Conservation (phyloP, 1,284 basidiomycete species). For the Gastroboletus turbinatus region DNA sequence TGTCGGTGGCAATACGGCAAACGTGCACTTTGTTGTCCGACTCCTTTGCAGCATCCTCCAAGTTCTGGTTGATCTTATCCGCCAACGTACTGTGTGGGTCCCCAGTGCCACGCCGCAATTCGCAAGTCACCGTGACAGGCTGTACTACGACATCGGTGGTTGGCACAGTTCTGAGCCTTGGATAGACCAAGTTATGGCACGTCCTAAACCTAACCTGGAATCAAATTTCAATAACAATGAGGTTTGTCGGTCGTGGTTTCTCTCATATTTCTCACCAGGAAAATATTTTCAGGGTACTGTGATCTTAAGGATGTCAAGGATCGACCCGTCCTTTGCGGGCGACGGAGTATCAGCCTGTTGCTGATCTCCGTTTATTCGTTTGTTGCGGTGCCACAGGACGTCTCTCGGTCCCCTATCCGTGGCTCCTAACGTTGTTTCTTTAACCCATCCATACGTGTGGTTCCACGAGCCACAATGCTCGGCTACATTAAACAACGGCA, state of each 20-base stretch:
- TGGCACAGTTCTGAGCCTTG: neutral
- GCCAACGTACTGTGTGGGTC: neutral
- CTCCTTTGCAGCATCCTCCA: neutral
- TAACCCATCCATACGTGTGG: neutral
- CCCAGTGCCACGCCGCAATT: neutral
- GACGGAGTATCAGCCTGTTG: neutral
- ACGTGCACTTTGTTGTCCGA: neutral
- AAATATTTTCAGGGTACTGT: neutral
- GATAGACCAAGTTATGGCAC: neutral
- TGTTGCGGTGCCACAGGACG: slow-evolving; percentile 19
- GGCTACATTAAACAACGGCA: neutral
- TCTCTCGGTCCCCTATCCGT: neutral
- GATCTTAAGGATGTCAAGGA: neutral
- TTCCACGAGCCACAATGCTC: neutral
- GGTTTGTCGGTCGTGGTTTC: neutral
- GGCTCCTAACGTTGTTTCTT: neutral
- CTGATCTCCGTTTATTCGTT: neutral
- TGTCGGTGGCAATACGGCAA: neutral
- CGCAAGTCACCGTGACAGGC: neutral
- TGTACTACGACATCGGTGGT: neutral
- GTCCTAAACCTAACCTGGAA: neutral
- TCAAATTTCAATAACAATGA: neutral
- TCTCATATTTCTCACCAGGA: neutral
- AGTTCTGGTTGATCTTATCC: neutral
- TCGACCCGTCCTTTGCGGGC: neutral